These are phyloP conservation scores for Pseudopediastrum boryanum DNA, from an alignment of 139 green algal genomes.

Conservation along the genomic window DNA sequence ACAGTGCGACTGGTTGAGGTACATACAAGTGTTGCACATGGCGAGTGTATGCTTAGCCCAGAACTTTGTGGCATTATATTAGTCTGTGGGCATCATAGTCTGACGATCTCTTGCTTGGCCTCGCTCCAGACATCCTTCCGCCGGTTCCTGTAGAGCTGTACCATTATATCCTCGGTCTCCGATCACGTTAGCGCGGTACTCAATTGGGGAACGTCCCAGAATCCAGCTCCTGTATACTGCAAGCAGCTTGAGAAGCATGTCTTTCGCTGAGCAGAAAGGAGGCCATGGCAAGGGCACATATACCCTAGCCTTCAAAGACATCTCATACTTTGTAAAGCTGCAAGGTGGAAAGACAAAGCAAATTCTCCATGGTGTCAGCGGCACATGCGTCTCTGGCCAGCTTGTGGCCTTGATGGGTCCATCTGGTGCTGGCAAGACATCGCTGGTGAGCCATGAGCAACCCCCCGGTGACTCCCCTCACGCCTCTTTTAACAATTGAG, in stretches of 20 bases:
- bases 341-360: constrained; percentile 8
- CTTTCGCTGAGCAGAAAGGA: no score
- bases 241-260: no score
- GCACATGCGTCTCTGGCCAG: constrained; percentile 35
- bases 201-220: neutral
- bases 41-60: no score
- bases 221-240: neutral
- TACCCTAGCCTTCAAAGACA: neutral
- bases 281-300: neutral
- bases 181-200: neutral
- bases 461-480: no score
- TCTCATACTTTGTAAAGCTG: constrained; percentile 1
- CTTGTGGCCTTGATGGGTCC: constrained; percentile 70
- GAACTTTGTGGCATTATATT: no score
- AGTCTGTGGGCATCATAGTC: no score
- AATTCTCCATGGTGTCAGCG: constrained; percentile 55
- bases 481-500: no score
- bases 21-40: no score
- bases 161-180: neutral
- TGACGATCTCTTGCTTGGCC: neutral
- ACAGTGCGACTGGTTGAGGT: no score
- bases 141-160: neutral
- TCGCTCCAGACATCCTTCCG: neutral
- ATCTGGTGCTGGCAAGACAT: constrained; percentile 74
- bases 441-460: constrained; percentile 47